Evolutionary conservation across 2,329 filamentous ascomycete species (phyloP), one percentile per base, ranked within the genome.

Genomic region (Xylariaceae sp.): DNA sequence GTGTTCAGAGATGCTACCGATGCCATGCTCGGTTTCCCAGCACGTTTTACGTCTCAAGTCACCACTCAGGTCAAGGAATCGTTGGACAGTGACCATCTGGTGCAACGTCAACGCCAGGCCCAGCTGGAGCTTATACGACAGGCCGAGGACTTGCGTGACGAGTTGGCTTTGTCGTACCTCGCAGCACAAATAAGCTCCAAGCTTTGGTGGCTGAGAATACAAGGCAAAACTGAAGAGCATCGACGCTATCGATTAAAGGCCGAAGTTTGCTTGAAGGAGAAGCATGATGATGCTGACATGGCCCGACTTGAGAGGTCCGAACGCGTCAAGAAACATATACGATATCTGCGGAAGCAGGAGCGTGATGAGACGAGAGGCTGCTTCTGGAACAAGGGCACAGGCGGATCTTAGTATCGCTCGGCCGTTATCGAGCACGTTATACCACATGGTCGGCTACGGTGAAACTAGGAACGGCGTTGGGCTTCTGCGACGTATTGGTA

Each of bases 151-250:
- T 40, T 76, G 16, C 69, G 71, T 10, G 73, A 76, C 23, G 75
- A 78, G 44, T 62, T 80, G 1, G 70, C 78, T 21, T 67, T 83
- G 4, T 70, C 73, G 0, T 61, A 86, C 9, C 70, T 85, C 23
- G 76, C 76, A 40, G 81, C 83, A 14, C 84, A 85, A 65, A 73
- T 87, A 21, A 74, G 73, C 43, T 83, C 84, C 14, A 83, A 79
- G 67, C 74, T 85, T 29, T 76, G 79, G 72, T 86, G 82, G 82
- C 71, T 87, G 48, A 80, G 77, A 67, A 48, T 83, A 29, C 80
- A 77, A 48, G 81, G 81, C 19, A 80, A 78, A 62, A 68, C 65
- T 2, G 74, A 78, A 16, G 79, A 83, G 62, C 73, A 78, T 49
- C 67, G 73, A 2, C 72, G 71, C 2, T 85, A 84, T 58, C 63